Percentiles rank a stretch among this genome's conserved stretches.
phyloP scores from a whole-genome alignment of 495 filamentous ascomycete genomes.

The Acidiella bohemica region DNA sequence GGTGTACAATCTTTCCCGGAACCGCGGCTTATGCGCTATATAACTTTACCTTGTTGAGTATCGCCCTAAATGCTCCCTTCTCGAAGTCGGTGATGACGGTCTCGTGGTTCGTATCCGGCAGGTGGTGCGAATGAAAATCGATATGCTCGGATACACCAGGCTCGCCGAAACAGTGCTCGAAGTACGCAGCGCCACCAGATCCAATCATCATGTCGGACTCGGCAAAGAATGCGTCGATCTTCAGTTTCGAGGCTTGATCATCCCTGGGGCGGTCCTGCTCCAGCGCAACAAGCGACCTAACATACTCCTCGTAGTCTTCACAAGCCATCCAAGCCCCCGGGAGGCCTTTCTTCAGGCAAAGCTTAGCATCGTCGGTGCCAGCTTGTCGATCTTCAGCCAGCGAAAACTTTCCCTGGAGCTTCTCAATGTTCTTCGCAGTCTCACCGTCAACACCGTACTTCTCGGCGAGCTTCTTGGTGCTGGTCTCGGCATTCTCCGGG shows the following conservation, averaged over 20 bases:
- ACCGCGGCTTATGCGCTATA: too few species aligned
- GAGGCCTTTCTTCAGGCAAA: conserved; percentile 14
- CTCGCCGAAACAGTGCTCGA: conserved; percentile 14
- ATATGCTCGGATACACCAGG: conserved; percentile 7
- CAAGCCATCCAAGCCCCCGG: conserved; percentile 10
- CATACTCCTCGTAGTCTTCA: conserved; percentile 15
- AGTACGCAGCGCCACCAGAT: conserved; percentile 9
- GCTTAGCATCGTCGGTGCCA: conserved; percentile 11
- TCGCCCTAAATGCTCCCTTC: conserved; percentile 15
- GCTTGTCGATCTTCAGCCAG: conserved; percentile 12
- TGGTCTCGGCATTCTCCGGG: not conserved
- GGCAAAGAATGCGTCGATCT: conserved; percentile 10
- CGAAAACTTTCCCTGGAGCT: conserved; percentile 7
- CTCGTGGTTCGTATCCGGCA: conserved; percentile 17
- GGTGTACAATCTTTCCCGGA: not conserved
- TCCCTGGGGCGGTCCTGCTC: not conserved
- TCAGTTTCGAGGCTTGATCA: conserved; percentile 2
- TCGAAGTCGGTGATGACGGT: conserved; percentile 6
- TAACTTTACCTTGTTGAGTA: conserved; percentile 10
- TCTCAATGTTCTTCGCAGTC: conserved; percentile 7
- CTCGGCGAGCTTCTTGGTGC: conserved; percentile 1
- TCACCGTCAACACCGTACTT: conserved; percentile 11
- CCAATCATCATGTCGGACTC: conserved; percentile 19
- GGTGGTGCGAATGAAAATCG: conserved; percentile 4
- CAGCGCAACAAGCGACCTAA: conserved; percentile 2